Conservation (phyloP, 441 rosid genomes). For the Gossypium lobatum region DNA sequence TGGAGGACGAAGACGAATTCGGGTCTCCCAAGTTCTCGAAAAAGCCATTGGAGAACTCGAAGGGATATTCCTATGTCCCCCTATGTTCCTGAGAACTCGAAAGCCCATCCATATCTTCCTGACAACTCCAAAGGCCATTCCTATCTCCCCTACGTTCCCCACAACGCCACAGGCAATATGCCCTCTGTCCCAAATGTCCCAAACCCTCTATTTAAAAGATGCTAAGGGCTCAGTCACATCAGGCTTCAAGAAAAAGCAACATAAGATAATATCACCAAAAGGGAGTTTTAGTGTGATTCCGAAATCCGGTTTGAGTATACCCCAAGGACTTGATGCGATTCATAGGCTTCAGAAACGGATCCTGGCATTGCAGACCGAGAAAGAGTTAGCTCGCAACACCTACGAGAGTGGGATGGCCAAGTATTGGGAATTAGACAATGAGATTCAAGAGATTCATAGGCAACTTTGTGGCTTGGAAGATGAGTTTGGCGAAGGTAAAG, state of each 20-base stretch:
- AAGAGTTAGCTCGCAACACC: conserved; percentile 72
- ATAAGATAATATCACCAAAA: conserved; percentile 25
- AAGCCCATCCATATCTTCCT: no score
- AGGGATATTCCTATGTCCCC: neutral
- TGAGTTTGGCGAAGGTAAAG: conserved; percentile 62
- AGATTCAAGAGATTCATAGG: conserved; percentile 50
- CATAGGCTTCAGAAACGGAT: conserved; percentile 73
- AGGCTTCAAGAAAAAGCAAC: conserved; percentile 40
- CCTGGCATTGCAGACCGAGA: conserved; percentile 72
- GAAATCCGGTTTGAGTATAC: conserved; percentile 61
- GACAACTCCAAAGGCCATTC: no score
- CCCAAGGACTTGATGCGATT: conserved; percentile 57
- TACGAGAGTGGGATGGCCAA: conserved; percentile 56
- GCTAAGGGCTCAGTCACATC: conserved; percentile 37
- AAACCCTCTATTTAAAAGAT: conserved; percentile 41
- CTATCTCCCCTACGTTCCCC: no score
- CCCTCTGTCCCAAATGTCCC: conserved; percentile 61
- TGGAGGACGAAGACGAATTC: conserved; percentile 62
- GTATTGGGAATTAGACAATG: conserved; percentile 71
- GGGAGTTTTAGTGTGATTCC: conserved; percentile 19
- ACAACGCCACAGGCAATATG: no score
- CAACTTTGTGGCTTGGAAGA: conserved; percentile 53
- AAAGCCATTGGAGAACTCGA: conserved; percentile 17
- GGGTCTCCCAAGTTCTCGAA: conserved; percentile 22
- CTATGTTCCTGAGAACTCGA: no score